Evolutionary conservation across 192 early-diverging fungal species (phyloP), one percentile per base, ranked within the genome.

Genomic region (Coemansia sp.): DNA sequence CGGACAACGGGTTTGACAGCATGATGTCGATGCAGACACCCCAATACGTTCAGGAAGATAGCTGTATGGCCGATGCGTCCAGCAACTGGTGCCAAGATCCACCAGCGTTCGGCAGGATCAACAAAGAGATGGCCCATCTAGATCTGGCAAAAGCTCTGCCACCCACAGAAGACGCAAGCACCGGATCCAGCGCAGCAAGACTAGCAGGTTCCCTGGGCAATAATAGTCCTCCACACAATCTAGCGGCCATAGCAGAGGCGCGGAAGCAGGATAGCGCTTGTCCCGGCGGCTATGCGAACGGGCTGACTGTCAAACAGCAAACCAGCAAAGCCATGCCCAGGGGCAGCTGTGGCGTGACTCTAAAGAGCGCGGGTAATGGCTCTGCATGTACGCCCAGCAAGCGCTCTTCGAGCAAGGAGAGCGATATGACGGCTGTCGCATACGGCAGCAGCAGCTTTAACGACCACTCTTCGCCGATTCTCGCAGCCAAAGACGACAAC

Each of bases 361-460:
- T 30, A 30, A 57, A 50, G 17, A n/a, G 50, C 14, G 20, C 23
- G 33, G 15, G 33, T 15, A 59, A 47, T 20, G 58, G 50, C 22
- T 37, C 57, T n/a, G 50, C 65, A 22, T 53, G 50, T 37, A 55
- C 61, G 29, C 55, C 48, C 13, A 62, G 67, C 67, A 57, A 28
- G 54, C 25, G 36, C 33, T 62, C 59, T 1, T 50, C 42, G 22
- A 55, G 60, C 59, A 55, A 48, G 56, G 67, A 61, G n/a, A 62
- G 67, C 59, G 67, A 68, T 31, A 50, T 45, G 48, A 68, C 60
- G 10, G 42, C 45, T 14, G 38, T 38, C 0, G 55, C n/a, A 6
- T 48, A 23, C 28, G 40, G 59, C 45, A 47, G 53, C 42, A 55
- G 57, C 6, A 15, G 36, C 15, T 22, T 25, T 2, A 54, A 54